Evolutionary conservation across 768 basidiomycete genomes (phyloP).

Genomic region (Candolleomyces aberdarensis): DNA sequence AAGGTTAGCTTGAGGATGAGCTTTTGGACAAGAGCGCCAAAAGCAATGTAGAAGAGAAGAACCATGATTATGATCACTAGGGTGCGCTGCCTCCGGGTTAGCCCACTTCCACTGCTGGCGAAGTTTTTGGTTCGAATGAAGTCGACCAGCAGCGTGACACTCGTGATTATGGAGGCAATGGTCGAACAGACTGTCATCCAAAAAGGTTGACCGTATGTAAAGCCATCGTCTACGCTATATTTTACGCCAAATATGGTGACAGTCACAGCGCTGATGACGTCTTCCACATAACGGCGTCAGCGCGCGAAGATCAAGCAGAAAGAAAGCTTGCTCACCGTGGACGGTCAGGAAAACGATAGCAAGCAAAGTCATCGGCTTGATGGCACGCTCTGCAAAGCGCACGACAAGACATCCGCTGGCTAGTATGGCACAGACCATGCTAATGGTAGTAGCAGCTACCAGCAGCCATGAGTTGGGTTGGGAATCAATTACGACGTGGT

Average conservation of each 20-base stretch:
- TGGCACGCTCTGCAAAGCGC: constrained; percentile 69
- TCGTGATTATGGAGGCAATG: constrained; percentile 59
- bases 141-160: constrained; percentile 66
- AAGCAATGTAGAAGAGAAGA: constrained; percentile 66
- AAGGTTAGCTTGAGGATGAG: constrained; percentile 55
- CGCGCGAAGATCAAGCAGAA: constrained; percentile 4
- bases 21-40: constrained; percentile 64
- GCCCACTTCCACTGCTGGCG: constrained; percentile 51
- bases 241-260: constrained; percentile 61
- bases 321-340: constrained; percentile 47
- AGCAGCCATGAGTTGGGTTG: constrained; percentile 56
- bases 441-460: constrained; percentile 58
- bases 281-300: constrained; percentile 29
- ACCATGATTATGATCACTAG: constrained; percentile 79
- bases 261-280: constrained; percentile 62
- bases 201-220: constrained; percentile 66
- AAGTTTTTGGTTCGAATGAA: constrained; percentile 60
- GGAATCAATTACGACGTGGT: constrained; percentile 40
- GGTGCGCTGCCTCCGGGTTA: constrained; percentile 76
- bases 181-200: constrained; percentile 83
- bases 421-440: constrained; percentile 62
- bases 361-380: constrained; percentile 59
- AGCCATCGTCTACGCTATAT: constrained; percentile 60
- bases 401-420: constrained; percentile 67
- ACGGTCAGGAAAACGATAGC: constrained; percentile 63